phyloP scores from a whole-genome alignment of 768 basidiomycete species.

The Holtermannia corniformis region DNA sequence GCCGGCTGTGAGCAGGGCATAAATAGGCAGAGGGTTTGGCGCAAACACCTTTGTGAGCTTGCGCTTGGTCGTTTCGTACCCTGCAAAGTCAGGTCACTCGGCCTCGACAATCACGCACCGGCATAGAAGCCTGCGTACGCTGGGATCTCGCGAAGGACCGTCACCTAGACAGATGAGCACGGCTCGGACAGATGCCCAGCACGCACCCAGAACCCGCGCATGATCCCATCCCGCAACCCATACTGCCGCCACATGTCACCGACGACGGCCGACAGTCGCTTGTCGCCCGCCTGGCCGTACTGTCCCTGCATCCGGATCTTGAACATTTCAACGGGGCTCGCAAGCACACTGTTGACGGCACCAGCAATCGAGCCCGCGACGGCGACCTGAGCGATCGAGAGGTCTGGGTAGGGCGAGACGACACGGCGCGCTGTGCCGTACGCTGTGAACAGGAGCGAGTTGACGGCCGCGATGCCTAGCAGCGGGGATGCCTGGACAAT shows the following conservation, averaged over 20 bases:
- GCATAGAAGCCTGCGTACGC: constrained; percentile 74
- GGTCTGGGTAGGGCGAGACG: constrained; percentile 78
- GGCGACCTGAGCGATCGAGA: constrained; percentile 69
- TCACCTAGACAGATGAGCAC: constrained; percentile 50
- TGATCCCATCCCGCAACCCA: constrained; percentile 78
- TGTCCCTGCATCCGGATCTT: constrained; percentile 95
- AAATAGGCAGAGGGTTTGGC: constrained; percentile 12
- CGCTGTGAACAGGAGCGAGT: constrained; percentile 85
- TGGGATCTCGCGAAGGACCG: constrained; percentile 85
- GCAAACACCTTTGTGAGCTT: constrained; percentile 47
- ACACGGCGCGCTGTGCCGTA: constrained; percentile 73
- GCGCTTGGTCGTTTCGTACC: constrained; percentile 83
- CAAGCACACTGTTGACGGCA: constrained; percentile 76
- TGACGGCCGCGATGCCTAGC: constrained; percentile 87
- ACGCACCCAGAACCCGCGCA: constrained; percentile 92
- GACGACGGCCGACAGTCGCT: constrained; percentile 61
- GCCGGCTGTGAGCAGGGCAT: constrained; percentile 40
- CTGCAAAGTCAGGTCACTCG: constrained; percentile 41
- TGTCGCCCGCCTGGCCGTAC: constrained; percentile 71
- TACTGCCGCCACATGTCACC: constrained; percentile 77
- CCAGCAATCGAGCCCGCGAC: constrained; percentile 87
- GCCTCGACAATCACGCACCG: constrained; percentile 25
- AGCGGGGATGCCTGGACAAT: constrained; percentile 68
- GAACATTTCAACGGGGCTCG: constrained; percentile 94
- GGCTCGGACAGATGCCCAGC: neutral